Conservation (phyloP, 352 stramenopile genomes). For the Phytophthora sp. region DNA sequence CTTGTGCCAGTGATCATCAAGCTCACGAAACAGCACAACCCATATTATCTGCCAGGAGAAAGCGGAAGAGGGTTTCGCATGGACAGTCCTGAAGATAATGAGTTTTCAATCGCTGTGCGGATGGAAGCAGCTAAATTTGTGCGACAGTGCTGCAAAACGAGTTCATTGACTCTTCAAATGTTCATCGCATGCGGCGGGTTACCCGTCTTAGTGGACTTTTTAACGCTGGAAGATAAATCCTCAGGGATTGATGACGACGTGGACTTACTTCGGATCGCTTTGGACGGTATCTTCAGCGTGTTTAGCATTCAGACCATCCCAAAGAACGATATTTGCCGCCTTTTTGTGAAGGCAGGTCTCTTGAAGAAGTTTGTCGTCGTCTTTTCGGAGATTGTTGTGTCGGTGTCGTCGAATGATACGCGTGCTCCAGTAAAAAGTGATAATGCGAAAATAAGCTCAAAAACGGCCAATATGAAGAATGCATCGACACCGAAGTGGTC, state of each 20-base stretch:
- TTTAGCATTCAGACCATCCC: slow-evolving; percentile 92
- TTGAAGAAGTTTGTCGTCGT: slow-evolving; percentile 89
- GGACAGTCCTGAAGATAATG: slow-evolving; percentile 21
- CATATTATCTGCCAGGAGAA: slow-evolving; percentile 32
- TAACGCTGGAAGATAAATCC: slow-evolving; percentile 47
- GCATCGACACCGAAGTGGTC: slow-evolving; percentile 42
- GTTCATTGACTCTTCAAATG: slow-evolving; percentile 91
- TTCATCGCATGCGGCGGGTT: slow-evolving; percentile 93
- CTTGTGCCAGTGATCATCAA: slow-evolving; percentile 93
- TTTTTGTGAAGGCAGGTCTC: slow-evolving; percentile 94
- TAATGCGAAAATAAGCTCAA: neutral
- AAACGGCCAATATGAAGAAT: slow-evolving; percentile 1
- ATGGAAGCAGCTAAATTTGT: slow-evolving; percentile 91
- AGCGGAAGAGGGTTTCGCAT: slow-evolving; percentile 17
- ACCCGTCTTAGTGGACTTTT: slow-evolving; percentile 85
- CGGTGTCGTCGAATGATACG: slow-evolving; percentile 33
- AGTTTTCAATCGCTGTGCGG: slow-evolving; percentile 66
- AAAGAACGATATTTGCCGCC: slow-evolving; percentile 94
- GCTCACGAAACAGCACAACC: slow-evolving; percentile 70
- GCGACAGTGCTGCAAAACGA: slow-evolving; percentile 88
- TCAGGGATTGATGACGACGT: slow-evolving; percentile 44
- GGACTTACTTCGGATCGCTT: slow-evolving; percentile 78
- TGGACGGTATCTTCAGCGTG: slow-evolving; percentile 91
- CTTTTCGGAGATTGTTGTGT: slow-evolving; percentile 77
- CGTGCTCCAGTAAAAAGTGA: slow-evolving; percentile 15